These are phyloP conservation scores for Cryphonectria radicalis DNA, from an alignment of 2,329 filamentous ascomycete genomes.

Conservation along the genomic window DNA sequence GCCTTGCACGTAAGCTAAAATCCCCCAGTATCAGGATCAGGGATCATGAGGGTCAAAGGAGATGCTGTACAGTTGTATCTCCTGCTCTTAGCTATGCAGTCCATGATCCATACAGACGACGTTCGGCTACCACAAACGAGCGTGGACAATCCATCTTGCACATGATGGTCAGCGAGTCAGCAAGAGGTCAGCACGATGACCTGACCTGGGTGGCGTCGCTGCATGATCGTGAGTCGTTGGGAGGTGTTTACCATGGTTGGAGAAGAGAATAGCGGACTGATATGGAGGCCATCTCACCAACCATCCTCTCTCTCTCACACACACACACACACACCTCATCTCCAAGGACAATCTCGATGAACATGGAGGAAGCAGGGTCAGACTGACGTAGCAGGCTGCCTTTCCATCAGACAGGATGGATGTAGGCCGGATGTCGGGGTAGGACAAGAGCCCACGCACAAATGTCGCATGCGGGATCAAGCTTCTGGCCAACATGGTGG, in stretches of 20 bases:
- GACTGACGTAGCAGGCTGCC: background rate
- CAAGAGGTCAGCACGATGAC: conserved; percentile 1
- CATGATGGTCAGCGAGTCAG: conserved; percentile 1
- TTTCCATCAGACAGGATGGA: background rate
- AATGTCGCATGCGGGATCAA: conserved; percentile 1
- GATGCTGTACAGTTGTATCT: background rate
- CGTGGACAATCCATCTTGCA: background rate
- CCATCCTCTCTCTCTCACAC: background rate
- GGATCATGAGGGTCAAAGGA: background rate
- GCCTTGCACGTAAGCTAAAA: background rate
- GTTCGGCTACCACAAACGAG: background rate
- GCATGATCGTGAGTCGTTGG: background rate
- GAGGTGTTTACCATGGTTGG: background rate
- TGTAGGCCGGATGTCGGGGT: background rate
- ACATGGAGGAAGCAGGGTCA: background rate
- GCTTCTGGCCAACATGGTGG: background rate
- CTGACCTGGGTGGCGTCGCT: background rate
- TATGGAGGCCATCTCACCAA: background rate
- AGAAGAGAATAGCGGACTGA: background rate
- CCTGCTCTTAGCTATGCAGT: background rate
- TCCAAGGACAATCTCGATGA: background rate
- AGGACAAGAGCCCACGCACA: conserved; percentile 8
- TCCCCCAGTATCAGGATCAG: background rate
- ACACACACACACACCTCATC: background rate
- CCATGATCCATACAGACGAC: background rate